Conservation (phyloP, 352 stramenopile genomes). For the Thraustochytrium striatum region DNA sequence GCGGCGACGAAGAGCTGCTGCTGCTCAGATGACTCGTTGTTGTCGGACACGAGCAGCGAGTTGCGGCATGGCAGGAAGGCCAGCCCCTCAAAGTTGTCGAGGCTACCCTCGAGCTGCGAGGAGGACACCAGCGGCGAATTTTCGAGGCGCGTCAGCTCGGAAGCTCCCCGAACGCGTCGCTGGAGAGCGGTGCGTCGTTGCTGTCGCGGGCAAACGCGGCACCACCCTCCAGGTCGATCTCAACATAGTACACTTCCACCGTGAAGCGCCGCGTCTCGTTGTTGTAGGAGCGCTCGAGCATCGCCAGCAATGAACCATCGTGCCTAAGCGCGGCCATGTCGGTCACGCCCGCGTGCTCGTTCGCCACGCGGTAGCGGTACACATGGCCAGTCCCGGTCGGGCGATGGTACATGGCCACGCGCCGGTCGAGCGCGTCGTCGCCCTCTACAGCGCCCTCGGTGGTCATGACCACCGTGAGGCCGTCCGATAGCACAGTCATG, state of each 20-base stretch:
- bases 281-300: not conserved
- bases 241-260: not conserved
- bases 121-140: not conserved
- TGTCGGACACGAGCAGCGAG: constrained; percentile 5
- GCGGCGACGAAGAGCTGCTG: too few species aligned
- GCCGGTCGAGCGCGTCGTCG: not conserved
- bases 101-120: not conserved
- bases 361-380: not conserved
- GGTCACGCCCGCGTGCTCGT: not conserved
- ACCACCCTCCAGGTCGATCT: not conserved
- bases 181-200: not conserved
- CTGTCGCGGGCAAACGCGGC: not conserved
- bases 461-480: constrained; percentile 14
- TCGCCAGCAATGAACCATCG: not conserved
- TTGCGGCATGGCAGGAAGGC: not conserved
- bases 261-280: not conserved
- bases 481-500: not conserved
- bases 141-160: not conserved
- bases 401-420: not conserved
- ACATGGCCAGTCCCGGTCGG: not conserved
- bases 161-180: not conserved
- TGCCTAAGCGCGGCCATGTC: not conserved
- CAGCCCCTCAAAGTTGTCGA: constrained; percentile 11
- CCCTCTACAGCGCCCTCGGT: not conserved
- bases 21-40: too few species aligned